Conservation (phyloP, 192 early-diverging fungal genomes). For the Lobosporangium transversale region DNA sequence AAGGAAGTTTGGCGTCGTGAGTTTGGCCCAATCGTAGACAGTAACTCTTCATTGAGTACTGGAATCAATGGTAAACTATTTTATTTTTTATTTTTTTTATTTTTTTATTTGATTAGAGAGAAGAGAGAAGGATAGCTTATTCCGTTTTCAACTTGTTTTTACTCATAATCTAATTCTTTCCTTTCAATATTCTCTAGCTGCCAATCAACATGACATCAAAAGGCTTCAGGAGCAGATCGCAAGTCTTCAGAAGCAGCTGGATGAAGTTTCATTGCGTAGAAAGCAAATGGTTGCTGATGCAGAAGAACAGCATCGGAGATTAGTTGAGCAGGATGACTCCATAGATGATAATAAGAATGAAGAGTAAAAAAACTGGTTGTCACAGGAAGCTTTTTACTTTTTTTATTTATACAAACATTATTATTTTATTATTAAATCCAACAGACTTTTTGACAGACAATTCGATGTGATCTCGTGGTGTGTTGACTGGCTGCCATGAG, state of each 20-base stretch:
- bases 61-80: too few species aligned
- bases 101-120: too few species aligned
- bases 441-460: too few species aligned
- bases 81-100: too few species aligned
- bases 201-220: conserved; percentile 37
- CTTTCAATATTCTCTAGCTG: neutral
- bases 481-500: too few species aligned
- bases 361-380: neutral
- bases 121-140: too few species aligned
- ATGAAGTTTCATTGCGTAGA: conserved; percentile 38
- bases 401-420: too few species aligned
- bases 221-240: conserved; percentile 44
- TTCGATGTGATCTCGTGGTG: too few species aligned
- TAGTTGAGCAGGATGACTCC: conserved; percentile 11
- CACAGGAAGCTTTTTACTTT: neutral
- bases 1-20: conserved; percentile 47
- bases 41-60: neutral
- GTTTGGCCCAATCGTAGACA: conserved; percentile 31
- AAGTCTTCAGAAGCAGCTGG: conserved; percentile 34
- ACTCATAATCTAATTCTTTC: too few species aligned
- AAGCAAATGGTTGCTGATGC: conserved; percentile 46
- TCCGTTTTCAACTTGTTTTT: too few species aligned
- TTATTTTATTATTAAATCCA: neutral
- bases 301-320: conserved; percentile 31
- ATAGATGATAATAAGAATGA: conserved; percentile 7